phyloP scores from a whole-genome alignment of 495 filamentous ascomycete species.

The Aspergillus coremiiformis region DNA sequence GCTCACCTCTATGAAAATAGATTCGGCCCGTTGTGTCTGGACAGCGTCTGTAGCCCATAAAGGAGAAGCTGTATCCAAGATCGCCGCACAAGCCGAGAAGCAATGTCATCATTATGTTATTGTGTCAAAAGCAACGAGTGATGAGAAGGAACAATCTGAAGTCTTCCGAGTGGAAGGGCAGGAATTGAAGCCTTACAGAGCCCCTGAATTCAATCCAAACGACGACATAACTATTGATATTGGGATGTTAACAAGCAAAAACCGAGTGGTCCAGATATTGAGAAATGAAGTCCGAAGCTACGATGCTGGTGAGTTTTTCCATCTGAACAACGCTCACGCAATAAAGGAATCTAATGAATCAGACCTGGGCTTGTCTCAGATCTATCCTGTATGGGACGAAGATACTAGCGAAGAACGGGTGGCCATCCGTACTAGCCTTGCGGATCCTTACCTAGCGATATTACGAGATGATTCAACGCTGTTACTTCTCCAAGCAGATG shows the following conservation, averaged over 20 bases:
- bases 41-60: conserved; percentile 20
- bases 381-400: conserved; percentile 84
- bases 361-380: conserved; percentile 83
- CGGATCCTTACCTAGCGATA: conserved; percentile 81
- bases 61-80: conserved; percentile 27
- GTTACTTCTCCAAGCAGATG: conserved; percentile 66
- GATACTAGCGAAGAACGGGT: conserved; percentile 70
- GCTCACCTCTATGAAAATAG: conserved; percentile 47
- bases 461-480: conserved; percentile 74
- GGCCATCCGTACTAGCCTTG: conserved; percentile 73
- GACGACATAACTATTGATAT: conserved; percentile 76
- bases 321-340: background rate
- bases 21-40: conserved; percentile 33
- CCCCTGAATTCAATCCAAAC: conserved; percentile 80
- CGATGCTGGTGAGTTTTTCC: conserved; percentile 61
- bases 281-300: conserved; percentile 79
- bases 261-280: conserved; percentile 75
- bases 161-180: conserved; percentile 27
- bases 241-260: conserved; percentile 63
- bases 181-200: conserved; percentile 28
- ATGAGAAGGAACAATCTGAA: conserved; percentile 36
- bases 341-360: conserved; percentile 8
- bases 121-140: conserved; percentile 23
- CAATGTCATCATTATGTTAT: conserved; percentile 31
- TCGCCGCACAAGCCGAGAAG: conserved; percentile 46